Base-by-base conservation (phyloP, 2,329 filamentous ascomycete species). In the Aspergillus jensenii region DNA sequence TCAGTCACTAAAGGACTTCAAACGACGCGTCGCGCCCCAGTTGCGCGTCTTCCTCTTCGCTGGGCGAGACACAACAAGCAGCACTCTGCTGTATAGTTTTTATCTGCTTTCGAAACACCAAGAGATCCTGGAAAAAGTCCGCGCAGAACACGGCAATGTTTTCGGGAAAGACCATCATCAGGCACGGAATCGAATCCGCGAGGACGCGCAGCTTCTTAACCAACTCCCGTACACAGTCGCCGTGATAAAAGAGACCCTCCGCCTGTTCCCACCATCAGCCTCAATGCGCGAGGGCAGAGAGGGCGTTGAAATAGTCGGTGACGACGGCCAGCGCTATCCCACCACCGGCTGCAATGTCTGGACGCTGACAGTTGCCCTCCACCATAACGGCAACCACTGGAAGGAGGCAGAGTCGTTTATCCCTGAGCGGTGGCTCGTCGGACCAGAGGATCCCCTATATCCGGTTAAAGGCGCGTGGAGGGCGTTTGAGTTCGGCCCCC, bases 161-260 rank as follows among this genome's bases (percentile, higher is more conserved):
- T 80, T 87, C 37, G 79, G 81, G 11, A 56, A 74, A 0, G 74
- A 81, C 39, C 65, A 72, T 3, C 63, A 72, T 4, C 65, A 65
- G 1, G 74, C 75, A 0, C 74, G 73, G 11, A 63, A 68, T 2
- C 67, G 74, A 21, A 70, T 86, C n/a, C 67, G 70, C 23, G 61
- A 71, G 0, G 70, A 80, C 14, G 77, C 81, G 1, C 66, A 74
- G 4, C 72, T 82, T 2, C 71, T 86, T 33, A 84, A 81, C 65
- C 73, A 78, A 23, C 74, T 86, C 17, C 73, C 78, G 0, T 84
- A 82, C 66, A 84, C 82, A 1, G 72, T 73, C 3, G 82, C 82
- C 19, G 78, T 84, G 2, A 78, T 84, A 58, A 82, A 82, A 58
- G 84, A 87, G 68, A 76, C 78, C 0, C 74, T 86, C 2, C 77